phyloP scores from a whole-genome alignment of 495 filamentous ascomycete species.

The Tuber aestivum region DNA sequence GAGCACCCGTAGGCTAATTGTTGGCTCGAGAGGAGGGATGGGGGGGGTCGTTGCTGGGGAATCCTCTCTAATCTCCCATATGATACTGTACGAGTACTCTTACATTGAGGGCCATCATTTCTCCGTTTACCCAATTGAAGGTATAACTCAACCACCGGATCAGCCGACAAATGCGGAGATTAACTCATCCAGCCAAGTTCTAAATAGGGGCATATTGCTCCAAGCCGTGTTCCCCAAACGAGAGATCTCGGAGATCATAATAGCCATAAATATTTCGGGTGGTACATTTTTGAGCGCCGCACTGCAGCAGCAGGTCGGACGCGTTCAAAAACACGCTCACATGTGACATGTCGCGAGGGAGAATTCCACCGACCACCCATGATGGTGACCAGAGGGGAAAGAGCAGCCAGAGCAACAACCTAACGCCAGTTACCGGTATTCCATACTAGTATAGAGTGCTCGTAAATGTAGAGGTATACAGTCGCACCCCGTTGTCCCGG shows the following conservation, averaged over 20 bases:
- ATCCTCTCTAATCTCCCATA: conserved; percentile 3
- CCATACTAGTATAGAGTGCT: background rate
- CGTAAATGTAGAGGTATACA: background rate
- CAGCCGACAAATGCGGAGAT: conserved; percentile 28
- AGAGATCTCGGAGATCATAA: conserved; percentile 17
- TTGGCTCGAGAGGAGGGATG: conserved; percentile 7
- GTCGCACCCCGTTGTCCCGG: too few relatives aligned
- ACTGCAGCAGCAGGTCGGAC: conserved; percentile 17
- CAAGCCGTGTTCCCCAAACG: conserved; percentile 15
- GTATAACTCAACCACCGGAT: background rate
- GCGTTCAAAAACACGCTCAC: conserved; percentile 35
- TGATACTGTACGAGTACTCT: too few relatives aligned
- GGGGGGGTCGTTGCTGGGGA: conserved; percentile 21
- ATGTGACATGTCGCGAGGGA: conserved; percentile 37
- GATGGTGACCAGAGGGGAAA: background rate
- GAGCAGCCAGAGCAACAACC: background rate
- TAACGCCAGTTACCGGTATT: background rate
- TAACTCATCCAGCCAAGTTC: conserved; percentile 18
- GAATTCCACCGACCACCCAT: background rate
- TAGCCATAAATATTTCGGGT: conserved; percentile 23
- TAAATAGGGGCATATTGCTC: conserved; percentile 24
- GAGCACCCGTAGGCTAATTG: background rate
- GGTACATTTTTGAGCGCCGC: conserved; percentile 17
- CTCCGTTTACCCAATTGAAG: conserved; percentile 12
- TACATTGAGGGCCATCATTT: conserved; percentile 12